phyloP scores from a whole-genome alignment of 257 asterid genomes.

The Capsicum pubescens region DNA sequence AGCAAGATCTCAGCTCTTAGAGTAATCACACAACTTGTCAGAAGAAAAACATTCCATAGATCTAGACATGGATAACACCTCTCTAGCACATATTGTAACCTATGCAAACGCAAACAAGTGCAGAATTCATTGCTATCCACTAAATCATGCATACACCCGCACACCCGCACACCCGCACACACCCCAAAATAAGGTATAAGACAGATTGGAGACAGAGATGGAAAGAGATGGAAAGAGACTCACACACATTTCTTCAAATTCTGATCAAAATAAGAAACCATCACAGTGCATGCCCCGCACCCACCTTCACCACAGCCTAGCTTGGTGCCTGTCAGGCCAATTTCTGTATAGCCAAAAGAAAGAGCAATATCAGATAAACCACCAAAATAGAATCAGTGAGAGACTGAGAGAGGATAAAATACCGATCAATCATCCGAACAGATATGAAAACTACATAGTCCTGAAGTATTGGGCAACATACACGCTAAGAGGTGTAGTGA shows the following conservation, averaged over 20 bases:
- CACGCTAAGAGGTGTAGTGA: neutral
- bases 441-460: neutral
- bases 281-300: slow-evolving; percentile 99
- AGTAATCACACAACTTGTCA: neutral
- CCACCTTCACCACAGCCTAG: slow-evolving; percentile 99
- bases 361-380: slow-evolving; percentile 27
- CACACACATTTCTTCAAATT: slow-evolving; percentile 82
- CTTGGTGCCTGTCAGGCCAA: slow-evolving; percentile 94
- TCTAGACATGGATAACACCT: slow-evolving; percentile 29
- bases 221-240: slow-evolving; percentile 52
- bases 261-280: slow-evolving; percentile 85
- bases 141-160: neutral
- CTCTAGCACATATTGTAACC: neutral
- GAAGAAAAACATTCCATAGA: slow-evolving; percentile 6
- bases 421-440: slow-evolving; percentile 22
- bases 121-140: neutral
- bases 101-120: neutral
- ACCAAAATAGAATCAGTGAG: slow-evolving; percentile 22
- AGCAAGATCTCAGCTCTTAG: slow-evolving; percentile 13
- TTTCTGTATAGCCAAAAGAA: slow-evolving; percentile 49
- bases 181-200: neutral
- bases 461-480: neutral
- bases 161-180: neutral
- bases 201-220: slow-evolving; percentile 12
- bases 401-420: slow-evolving; percentile 17